These are phyloP conservation scores for Fusarium nelsonii DNA, from an alignment of 2,329 filamentous ascomycete genomes.

Conservation along the genomic window DNA sequence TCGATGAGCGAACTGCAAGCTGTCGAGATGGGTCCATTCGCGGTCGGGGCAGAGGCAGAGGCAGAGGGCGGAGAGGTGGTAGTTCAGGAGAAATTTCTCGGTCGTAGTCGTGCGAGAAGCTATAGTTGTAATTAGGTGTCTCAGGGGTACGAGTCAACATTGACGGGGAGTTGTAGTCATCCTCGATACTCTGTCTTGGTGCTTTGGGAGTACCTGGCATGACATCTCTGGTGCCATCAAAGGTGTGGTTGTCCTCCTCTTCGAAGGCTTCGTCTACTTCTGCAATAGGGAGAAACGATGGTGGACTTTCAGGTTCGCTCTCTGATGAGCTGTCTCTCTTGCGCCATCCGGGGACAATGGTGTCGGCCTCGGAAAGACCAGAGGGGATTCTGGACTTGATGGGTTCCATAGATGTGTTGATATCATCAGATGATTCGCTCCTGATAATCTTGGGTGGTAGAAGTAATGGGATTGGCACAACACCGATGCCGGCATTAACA, in stretches of 20 bases:
- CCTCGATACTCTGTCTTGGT: slow-evolving; percentile 35
- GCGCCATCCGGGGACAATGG: slow-evolving; percentile 36
- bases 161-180: slow-evolving; percentile 19
- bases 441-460: slow-evolving; percentile 35
- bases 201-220: slow-evolving; percentile 21
- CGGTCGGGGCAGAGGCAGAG: slow-evolving; percentile 40
- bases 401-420: slow-evolving; percentile 14
- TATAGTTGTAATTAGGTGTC: slow-evolving; percentile 39
- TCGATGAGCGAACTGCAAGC: slow-evolving; percentile 56
- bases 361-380: slow-evolving; percentile 45
- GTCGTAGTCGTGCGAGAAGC: slow-evolving; percentile 35
- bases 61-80: slow-evolving; percentile 52
- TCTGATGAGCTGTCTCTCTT: slow-evolving; percentile 22
- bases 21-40: slow-evolving; percentile 53
- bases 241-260: slow-evolving; percentile 13
- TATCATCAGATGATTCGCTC: neutral
- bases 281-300: slow-evolving; percentile 38
- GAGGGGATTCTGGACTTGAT: slow-evolving; percentile 39
- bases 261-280: slow-evolving; percentile 34
- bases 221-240: slow-evolving; percentile 39
- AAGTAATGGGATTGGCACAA: slow-evolving; percentile 42
- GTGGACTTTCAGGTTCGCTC: slow-evolving; percentile 28
- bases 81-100: slow-evolving; percentile 53
- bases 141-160: slow-evolving; percentile 29
- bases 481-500: slow-evolving; percentile 21